A percentile compares a stretch with the other conserved stretches of the same genome.
Conservation (phyloP, 495 filamentous ascomycete species). For the Aspergillus sclerotiicarbonarius region DNA sequence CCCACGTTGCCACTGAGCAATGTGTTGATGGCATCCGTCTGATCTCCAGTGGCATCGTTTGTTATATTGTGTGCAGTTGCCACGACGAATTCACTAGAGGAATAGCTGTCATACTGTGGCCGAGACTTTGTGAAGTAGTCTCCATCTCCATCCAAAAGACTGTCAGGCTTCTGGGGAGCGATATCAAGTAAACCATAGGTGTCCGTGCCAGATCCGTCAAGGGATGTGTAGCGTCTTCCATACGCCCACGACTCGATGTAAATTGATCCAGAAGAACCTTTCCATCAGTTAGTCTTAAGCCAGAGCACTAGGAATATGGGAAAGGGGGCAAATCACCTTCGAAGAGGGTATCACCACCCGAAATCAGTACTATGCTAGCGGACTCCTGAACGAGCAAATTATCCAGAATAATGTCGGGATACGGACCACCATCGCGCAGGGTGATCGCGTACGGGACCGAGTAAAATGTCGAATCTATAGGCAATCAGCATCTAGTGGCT, state of each 20-base stretch:
- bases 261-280: constrained; percentile 1
- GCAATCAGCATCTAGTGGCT: no score
- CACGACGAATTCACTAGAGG: not conserved
- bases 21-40: constrained; percentile 42
- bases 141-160: not conserved
- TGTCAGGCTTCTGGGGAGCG: not conserved
- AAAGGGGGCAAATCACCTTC: not conserved
- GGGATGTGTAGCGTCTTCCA: not conserved
- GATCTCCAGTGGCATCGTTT: constrained; percentile 16
- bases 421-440: not conserved
- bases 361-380: not conserved
- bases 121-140: not conserved
- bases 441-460: not conserved
- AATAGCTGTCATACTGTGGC: constrained; percentile 3
- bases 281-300: no score
- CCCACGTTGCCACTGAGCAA: constrained; percentile 38
- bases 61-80: not conserved
- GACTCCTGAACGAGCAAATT: constrained; percentile 3
- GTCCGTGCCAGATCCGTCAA: not conserved
- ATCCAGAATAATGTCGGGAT: constrained; percentile 8
- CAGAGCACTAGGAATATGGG: no score
- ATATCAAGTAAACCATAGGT: not conserved
- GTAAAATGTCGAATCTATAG: constrained; percentile 3
- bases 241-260: constrained; percentile 10
- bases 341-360: constrained; percentile 2